Evolutionary conservation across 2,329 filamentous ascomycete genomes (phyloP).

Genomic region (Fusarium sp.): DNA sequence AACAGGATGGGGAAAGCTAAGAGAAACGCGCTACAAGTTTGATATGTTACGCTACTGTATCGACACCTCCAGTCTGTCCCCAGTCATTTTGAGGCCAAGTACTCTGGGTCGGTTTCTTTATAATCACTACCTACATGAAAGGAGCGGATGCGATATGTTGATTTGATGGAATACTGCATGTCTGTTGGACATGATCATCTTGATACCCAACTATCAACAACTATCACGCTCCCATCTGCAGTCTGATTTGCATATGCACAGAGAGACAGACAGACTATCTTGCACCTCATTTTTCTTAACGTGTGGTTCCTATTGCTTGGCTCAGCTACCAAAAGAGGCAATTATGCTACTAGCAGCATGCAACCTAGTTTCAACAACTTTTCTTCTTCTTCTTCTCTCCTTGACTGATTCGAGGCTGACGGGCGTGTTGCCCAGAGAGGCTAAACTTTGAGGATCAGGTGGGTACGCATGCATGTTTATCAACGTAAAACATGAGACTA

Average conservation of each 20-base stretch:
- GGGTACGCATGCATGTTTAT: conserved; percentile 14
- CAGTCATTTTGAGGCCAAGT: conserved; percentile 23
- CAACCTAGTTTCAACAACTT: conserved; percentile 21
- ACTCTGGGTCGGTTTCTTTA: conserved; percentile 31
- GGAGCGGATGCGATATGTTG: conserved; percentile 20
- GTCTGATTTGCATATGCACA: no score
- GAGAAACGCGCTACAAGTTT: conserved; percentile 29
- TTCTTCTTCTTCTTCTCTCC: no score
- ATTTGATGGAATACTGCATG: neutral
- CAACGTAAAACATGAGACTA: neutral
- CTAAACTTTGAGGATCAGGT: conserved; percentile 21
- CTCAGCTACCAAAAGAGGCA: conserved; percentile 21
- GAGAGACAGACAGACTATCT: no score
- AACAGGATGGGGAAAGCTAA: neutral
- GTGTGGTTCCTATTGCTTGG: conserved; percentile 16
- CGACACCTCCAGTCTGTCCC: neutral
- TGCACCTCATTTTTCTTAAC: neutral
- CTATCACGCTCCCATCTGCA: no score
- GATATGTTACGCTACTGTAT: conserved; percentile 41
- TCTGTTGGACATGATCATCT: no score
- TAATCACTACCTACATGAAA: conserved; percentile 5
- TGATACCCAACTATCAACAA: no score
- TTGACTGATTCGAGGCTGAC: conserved; percentile 36
- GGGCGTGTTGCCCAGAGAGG: conserved; percentile 20
- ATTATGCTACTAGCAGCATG: conserved; percentile 13